Evolutionary conservation across 2,329 filamentous ascomycete genomes (phyloP).

Genomic region (Alternaria sp.): DNA sequence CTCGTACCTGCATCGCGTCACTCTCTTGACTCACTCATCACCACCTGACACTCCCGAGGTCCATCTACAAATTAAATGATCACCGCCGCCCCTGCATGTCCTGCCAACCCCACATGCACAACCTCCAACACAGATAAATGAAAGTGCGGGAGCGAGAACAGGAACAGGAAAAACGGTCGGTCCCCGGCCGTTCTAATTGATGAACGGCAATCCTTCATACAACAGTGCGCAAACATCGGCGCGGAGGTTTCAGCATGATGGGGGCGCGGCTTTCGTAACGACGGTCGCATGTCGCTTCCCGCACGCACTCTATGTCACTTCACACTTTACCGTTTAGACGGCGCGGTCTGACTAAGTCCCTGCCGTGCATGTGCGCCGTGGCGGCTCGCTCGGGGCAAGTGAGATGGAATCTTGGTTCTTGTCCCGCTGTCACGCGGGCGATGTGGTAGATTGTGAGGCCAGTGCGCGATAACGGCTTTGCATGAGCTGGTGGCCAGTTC

Average conservation of each 20-base stretch:
- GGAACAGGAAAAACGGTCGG: not conserved
- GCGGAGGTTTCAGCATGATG: not conserved
- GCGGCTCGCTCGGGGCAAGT: conserved; percentile 1
- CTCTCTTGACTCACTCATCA: not conserved
- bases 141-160: not conserved
- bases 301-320: not conserved
- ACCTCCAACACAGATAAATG: not conserved
- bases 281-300: not conserved
- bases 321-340: not conserved
- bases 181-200: not conserved
- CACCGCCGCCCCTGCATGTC: not conserved
- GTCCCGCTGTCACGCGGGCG: not conserved
- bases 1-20: not conserved
- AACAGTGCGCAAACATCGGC: not conserved
- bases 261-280: not conserved
- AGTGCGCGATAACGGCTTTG: not conserved
- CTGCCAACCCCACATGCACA: not conserved
- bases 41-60: not conserved
- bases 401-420: not conserved
- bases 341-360: not conserved
- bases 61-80: not conserved
- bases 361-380: not conserved
- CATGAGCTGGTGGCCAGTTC: not conserved
- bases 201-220: not conserved
- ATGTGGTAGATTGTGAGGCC: not conserved